These are phyloP conservation scores for Pseudogymnoascus sp. DNA, from an alignment of 2,329 filamentous ascomycete genomes.

Conservation along the genomic window DNA sequence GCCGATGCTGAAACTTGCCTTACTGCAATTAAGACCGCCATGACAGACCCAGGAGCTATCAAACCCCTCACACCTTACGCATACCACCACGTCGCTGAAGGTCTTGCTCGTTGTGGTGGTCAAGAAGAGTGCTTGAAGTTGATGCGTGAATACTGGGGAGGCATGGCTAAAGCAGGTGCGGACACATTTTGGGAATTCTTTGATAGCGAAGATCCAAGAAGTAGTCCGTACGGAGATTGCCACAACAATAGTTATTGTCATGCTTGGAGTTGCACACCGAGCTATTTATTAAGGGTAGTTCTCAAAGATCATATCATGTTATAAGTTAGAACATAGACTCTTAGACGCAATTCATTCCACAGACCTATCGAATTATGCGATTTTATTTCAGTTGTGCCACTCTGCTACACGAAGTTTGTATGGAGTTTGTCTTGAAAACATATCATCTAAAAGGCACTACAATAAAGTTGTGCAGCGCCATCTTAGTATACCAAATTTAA, in stretches of 20 bases:
- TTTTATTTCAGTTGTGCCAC: neutral
- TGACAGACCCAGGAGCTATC: slow-evolving; percentile 22
- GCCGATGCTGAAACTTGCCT: slow-evolving; percentile 18
- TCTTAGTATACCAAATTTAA: neutral
- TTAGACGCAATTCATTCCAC: neutral
- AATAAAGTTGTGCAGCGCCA: neutral
- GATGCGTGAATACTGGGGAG: slow-evolving; percentile 29
- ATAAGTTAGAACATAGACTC: neutral
- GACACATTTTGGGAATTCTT: slow-evolving; percentile 32
- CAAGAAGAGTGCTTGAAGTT: slow-evolving; percentile 25
- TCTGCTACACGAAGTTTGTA: neutral
- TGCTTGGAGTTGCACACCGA: slow-evolving; percentile 30
- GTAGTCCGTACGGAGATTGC: slow-evolving; percentile 28
- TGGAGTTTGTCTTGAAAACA: neutral
- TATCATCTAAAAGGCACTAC: neutral
- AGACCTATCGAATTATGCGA: neutral
- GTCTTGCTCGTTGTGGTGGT: slow-evolving; percentile 23
- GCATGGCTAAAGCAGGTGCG: slow-evolving; percentile 28
- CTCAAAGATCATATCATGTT: slow-evolving; percentile 12
- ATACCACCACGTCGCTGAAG: slow-evolving; percentile 28
- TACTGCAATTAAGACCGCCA: slow-evolving; percentile 21
- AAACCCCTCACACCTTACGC: slow-evolving; percentile 29
- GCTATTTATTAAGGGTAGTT: slow-evolving; percentile 25
- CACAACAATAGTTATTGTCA: slow-evolving; percentile 31
- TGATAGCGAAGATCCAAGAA: slow-evolving; percentile 22